These are phyloP conservation scores for Peronospora tabacina DNA, from an alignment of 352 stramenopile genomes.

Conservation along the genomic window DNA sequence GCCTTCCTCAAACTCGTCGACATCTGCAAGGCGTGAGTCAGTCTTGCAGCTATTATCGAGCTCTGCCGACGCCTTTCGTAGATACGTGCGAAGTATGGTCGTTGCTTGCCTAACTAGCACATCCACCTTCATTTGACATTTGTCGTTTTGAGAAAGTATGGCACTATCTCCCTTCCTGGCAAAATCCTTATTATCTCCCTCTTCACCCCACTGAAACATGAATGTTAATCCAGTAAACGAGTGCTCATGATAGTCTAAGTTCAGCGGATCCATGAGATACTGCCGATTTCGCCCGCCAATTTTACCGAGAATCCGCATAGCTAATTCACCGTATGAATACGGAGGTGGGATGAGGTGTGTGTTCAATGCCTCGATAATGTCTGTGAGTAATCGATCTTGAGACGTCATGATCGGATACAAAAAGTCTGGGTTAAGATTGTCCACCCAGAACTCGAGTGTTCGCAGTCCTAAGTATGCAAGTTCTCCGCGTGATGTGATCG, in stretches of 20 bases:
- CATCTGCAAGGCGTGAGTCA: slow-evolving; percentile 49
- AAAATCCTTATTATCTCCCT: slow-evolving; percentile 19
- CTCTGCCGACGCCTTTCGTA: slow-evolving; percentile 43
- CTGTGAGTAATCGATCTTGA: slow-evolving; percentile 83
- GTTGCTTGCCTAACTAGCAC: slow-evolving; percentile 38
- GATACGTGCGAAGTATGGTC: slow-evolving; percentile 50
- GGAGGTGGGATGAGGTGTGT: slow-evolving; percentile 92
- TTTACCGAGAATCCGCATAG: slow-evolving; percentile 95
- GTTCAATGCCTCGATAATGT: slow-evolving; percentile 94
- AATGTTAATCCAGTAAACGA: slow-evolving; percentile 44
- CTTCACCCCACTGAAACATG: slow-evolving; percentile 40
- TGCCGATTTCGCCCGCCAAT: slow-evolving; percentile 91
- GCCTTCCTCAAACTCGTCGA: slow-evolving; percentile 62
- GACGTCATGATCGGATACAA: slow-evolving; percentile 91
- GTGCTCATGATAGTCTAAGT: slow-evolving; percentile 47
- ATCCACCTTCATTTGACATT: slow-evolving; percentile 57
- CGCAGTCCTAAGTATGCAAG: slow-evolving; percentile 92
- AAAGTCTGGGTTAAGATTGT: slow-evolving; percentile 97
- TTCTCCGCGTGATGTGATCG: slow-evolving; percentile 91
- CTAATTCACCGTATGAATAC: slow-evolving; percentile 95
- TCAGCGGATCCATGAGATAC: slow-evolving; percentile 80
- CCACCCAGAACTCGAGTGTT: slow-evolving; percentile 98
- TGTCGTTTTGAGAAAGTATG: neutral
- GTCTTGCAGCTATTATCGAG: slow-evolving; percentile 48
- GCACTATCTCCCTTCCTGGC: slow-evolving; percentile 13